These are phyloP conservation scores for Nemania bipapillata DNA, from an alignment of 2,329 filamentous ascomycete species.

Conservation along the genomic window DNA sequence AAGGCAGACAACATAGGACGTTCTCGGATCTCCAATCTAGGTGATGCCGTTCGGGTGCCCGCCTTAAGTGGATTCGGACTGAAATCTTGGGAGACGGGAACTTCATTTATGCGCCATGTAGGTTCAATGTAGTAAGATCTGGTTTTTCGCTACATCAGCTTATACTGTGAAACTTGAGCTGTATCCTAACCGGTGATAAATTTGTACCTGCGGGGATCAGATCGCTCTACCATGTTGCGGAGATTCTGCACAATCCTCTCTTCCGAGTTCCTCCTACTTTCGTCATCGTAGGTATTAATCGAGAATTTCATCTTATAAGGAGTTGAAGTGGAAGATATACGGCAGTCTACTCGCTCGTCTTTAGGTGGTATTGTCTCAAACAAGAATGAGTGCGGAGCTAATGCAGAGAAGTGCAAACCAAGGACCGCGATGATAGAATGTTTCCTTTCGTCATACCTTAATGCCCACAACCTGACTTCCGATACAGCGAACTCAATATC, in stretches of 20 bases:
- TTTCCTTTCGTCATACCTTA: neutral
- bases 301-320: slow-evolving; percentile 23
- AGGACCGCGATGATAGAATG: neutral
- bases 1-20: neutral
- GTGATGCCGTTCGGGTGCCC: neutral
- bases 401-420: too few relatives aligned
- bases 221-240: slow-evolving; percentile 23
- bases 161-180: too few relatives aligned
- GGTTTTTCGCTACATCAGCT: neutral
- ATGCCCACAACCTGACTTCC: neutral
- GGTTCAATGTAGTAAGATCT: slow-evolving; percentile 38
- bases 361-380: slow-evolving; percentile 15
- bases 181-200: too few relatives aligned
- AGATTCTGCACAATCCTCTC: slow-evolving; percentile 25
- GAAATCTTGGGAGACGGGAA: slow-evolving; percentile 15
- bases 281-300: neutral
- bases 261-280: neutral
- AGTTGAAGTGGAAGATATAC: neutral
- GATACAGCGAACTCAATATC: too few relatives aligned
- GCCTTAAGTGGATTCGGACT: neutral
- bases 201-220: slow-evolving; percentile 34
- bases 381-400: neutral
- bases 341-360: neutral
- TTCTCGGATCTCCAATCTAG: neutral
- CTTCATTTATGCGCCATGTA: slow-evolving; percentile 37